Conservation (phyloP, 768 basidiomycete genomes). For the Termitomyces titanicus region DNA sequence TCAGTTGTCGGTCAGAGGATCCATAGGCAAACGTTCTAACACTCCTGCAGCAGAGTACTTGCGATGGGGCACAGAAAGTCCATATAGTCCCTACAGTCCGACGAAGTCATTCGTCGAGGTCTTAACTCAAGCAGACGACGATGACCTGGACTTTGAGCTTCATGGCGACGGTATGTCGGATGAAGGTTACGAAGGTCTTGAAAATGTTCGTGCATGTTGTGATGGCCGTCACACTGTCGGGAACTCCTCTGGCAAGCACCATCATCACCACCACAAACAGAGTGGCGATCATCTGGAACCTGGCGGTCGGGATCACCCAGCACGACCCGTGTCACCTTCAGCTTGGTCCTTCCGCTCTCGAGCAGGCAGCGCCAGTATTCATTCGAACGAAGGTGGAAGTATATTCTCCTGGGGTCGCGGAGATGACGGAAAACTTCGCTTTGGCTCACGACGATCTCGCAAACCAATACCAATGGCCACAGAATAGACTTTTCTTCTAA, state of each 20-base stretch:
- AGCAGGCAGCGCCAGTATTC: slow-evolving; percentile 67
- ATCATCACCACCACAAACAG: slow-evolving; percentile 58
- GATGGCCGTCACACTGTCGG: slow-evolving; percentile 87
- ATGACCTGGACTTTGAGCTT: slow-evolving; percentile 80
- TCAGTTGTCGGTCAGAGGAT: slow-evolving; percentile 69
- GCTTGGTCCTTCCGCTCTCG: slow-evolving; percentile 86
- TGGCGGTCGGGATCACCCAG: slow-evolving; percentile 40
- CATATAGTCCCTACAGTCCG: slow-evolving; percentile 78
- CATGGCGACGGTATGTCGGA: slow-evolving; percentile 72
- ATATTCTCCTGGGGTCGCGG: slow-evolving; percentile 67
- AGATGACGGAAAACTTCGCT: slow-evolving; percentile 65
- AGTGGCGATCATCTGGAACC: slow-evolving; percentile 47
- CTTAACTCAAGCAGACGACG: slow-evolving; percentile 38
- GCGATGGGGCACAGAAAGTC: slow-evolving; percentile 74
- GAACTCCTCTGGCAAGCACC: slow-evolving; percentile 45
- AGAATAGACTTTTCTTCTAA: slow-evolving; percentile 16
- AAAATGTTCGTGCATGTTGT: slow-evolving; percentile 92
- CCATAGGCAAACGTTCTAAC: slow-evolving; percentile 80
- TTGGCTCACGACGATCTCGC: slow-evolving; percentile 64
- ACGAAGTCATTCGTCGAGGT: slow-evolving; percentile 64
- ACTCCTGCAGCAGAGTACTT: slow-evolving; percentile 93
- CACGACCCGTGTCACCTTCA: slow-evolving; percentile 66
- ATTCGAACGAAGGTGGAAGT: slow-evolving; percentile 64
- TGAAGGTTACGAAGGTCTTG: slow-evolving; percentile 85
- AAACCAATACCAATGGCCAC: slow-evolving; percentile 34